These are phyloP conservation scores for Chlamydomonas reinhardtii DNA, from an alignment of 163 green algal species.

Conservation along the genomic window DNA sequence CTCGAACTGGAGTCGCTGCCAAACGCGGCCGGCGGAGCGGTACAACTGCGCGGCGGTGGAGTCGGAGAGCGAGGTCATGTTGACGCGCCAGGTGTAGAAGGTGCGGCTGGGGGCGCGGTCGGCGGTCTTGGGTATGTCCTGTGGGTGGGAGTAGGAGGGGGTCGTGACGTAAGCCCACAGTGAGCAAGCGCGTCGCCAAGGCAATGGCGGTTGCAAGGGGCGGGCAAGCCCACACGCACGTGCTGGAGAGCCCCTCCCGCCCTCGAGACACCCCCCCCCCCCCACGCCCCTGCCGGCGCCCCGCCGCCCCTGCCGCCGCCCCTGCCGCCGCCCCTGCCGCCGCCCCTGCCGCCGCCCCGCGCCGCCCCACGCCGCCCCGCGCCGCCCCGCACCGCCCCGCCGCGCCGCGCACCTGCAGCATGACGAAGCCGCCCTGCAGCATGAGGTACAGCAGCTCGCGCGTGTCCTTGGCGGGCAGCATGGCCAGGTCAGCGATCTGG, in stretches of 20 bases:
- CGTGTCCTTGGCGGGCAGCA: slow-evolving; percentile 82
- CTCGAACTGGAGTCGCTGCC: slow-evolving; percentile 71
- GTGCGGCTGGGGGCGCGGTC: slow-evolving; percentile 87
- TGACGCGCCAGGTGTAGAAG: slow-evolving; percentile 87
- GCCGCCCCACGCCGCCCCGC: background rate
- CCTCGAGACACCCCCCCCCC: no score
- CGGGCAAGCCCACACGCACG: no score
- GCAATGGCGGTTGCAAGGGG: no score
- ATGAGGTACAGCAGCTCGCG: slow-evolving; percentile 88
- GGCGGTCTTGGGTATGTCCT: slow-evolving; percentile 85
- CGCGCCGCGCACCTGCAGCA: slow-evolving; percentile 27
- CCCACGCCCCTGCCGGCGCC: no score
- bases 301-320: no score
- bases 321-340: no score
- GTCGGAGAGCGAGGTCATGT: slow-evolving; percentile 54
- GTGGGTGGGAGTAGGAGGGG: no score
- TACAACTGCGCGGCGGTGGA: slow-evolving; percentile 68
- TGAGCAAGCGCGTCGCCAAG: no score
- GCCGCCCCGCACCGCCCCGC: no score
- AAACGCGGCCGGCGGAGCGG: slow-evolving; percentile 72
- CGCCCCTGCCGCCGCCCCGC: no score
- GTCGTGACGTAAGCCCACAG: no score
- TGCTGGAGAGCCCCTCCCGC: no score
- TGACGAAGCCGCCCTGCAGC: slow-evolving; percentile 76
- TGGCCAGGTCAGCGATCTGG: slow-evolving; percentile 78